These are phyloP conservation scores for Galerina sulciceps DNA, from an alignment of 768 basidiomycete species.

Conservation along the genomic window DNA sequence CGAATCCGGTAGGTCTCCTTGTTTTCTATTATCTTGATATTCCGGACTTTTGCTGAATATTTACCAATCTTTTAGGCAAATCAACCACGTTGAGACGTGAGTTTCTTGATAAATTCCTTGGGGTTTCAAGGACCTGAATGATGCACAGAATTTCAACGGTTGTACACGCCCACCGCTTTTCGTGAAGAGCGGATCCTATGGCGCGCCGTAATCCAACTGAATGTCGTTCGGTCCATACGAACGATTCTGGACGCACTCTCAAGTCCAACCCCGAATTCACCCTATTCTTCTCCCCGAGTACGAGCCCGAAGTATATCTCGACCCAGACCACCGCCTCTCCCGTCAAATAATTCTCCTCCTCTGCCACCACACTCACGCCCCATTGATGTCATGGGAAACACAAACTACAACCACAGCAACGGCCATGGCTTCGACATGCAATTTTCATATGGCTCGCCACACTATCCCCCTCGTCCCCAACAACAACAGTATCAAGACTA, in stretches of 20 bases:
- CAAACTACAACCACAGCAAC: slow-evolving; percentile 16
- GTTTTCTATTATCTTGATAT: background rate
- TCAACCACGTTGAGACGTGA: slow-evolving; percentile 81
- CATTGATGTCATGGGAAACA: slow-evolving; percentile 13
- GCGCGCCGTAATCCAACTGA: slow-evolving; percentile 84
- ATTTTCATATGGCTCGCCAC: slow-evolving; percentile 27
- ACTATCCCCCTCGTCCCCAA: slow-evolving; percentile 25
- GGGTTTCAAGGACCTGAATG: background rate
- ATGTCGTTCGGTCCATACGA: slow-evolving; percentile 78
- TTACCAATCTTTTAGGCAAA: slow-evolving; percentile 53
- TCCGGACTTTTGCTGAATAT: slow-evolving; percentile 2
- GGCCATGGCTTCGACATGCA: slow-evolving; percentile 26
- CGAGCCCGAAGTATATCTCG: slow-evolving; percentile 40
- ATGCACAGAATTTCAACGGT: slow-evolving; percentile 70
- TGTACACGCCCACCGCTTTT: slow-evolving; percentile 78
- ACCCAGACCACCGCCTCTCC: slow-evolving; percentile 16
- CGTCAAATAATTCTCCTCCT: slow-evolving; percentile 22
- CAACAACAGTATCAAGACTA: slow-evolving; percentile 21
- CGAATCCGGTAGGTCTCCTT: slow-evolving; percentile 65
- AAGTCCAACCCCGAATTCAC: slow-evolving; percentile 37
- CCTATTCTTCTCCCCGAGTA: slow-evolving; percentile 39
- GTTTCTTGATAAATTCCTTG: slow-evolving; percentile 31
- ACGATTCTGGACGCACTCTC: slow-evolving; percentile 66
- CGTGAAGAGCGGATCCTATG: slow-evolving; percentile 79
- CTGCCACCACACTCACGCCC: slow-evolving; percentile 23